Evolutionary conservation across 1,139 yeast species (phyloP), one percentile per base, ranked within the genome.

Genomic region (Diutina catenulata): DNA sequence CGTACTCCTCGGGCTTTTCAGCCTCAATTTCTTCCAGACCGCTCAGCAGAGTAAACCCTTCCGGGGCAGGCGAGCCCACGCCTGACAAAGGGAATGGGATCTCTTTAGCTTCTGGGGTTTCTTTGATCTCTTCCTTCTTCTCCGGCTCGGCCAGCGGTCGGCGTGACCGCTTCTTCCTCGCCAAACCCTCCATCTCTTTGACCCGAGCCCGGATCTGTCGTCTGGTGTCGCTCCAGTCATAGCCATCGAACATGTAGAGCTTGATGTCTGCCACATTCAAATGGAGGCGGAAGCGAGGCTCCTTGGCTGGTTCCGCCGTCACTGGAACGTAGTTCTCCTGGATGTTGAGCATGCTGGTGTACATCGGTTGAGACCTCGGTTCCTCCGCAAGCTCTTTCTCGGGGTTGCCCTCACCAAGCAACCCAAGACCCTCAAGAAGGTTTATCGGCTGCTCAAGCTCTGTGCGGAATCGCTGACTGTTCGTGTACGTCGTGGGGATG

Each of bases 141-240:
- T 19, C 29, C 9, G 32, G 14, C 11, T 19, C 14, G 6, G 18
- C 23, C 10, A 33, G 21, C 21, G n/a, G 29, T 5, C 25, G 10
- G 45, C 48, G 24, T 6, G 37, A 5, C 19, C 71, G 77, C 38
- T 62, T 68, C 10, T 57, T 60, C n/a, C n/a, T n/a, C n/a, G n/a
- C n/a, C n/a, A n/a, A n/a, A n/a, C n/a, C n/a, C 46, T 80, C 84
- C 11, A 82, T 74, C 26, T 70, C 58, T 40, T 68, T 68, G 0
- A 88, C 79, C 0, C 84, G 83, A 5, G 68, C 70, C 18, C 68
- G 62, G 21, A 91, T 79, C 0, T 76, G 67, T 31, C 65, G 68
- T 43, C 94, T 66, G 0, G 97, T 86, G 37, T 74, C 75, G 41
- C 72, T 72, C 95, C 97, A 87, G 52, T 91, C 98, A 51, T 79